Evolutionary conservation across 2,329 filamentous ascomycete genomes (phyloP).

Genomic region (Elsinoe perseae): DNA sequence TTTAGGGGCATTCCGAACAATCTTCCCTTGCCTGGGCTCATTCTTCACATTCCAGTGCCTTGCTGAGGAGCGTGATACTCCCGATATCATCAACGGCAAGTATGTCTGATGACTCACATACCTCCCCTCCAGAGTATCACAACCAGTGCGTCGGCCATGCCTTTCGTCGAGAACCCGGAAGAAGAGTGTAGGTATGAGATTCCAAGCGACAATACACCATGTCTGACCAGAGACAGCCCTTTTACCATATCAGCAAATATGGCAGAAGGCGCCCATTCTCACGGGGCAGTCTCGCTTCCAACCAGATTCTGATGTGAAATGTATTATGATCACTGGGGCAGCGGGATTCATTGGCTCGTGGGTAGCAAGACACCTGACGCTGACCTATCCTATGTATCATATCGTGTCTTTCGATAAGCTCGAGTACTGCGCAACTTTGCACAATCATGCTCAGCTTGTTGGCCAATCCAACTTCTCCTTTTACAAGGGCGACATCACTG

Average conservation of each 20-base stretch:
- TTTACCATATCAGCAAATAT: slow-evolving; percentile 35
- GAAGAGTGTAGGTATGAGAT: neutral
- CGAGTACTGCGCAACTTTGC: slow-evolving; percentile 72
- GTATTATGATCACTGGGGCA: slow-evolving; percentile 77
- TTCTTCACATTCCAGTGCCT: too few species aligned
- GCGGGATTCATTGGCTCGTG: slow-evolving; percentile 82
- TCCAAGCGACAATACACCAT: neutral
- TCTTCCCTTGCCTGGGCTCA: too few species aligned
- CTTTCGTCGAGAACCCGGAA: slow-evolving; percentile 8
- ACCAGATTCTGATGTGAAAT: slow-evolving; percentile 60
- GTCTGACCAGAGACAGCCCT: neutral
- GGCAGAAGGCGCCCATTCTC: slow-evolving; percentile 64
- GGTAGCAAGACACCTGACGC: slow-evolving; percentile 68
- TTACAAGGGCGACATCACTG: slow-evolving; percentile 71
- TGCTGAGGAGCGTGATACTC: too few species aligned
- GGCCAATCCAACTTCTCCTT: slow-evolving; percentile 66
- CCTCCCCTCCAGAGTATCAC: neutral
- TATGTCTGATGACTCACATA: neutral
- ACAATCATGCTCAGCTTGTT: slow-evolving; percentile 66
- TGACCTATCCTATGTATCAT: slow-evolving; percentile 70
- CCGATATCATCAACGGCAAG: too few species aligned
- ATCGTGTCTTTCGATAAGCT: slow-evolving; percentile 78
- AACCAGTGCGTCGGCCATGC: neutral
- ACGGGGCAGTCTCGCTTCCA: slow-evolving; percentile 63
- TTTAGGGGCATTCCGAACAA: too few species aligned